Conservation (phyloP, 2,329 filamentous ascomycete genomes). For the Colletotrichum eremochloae region DNA sequence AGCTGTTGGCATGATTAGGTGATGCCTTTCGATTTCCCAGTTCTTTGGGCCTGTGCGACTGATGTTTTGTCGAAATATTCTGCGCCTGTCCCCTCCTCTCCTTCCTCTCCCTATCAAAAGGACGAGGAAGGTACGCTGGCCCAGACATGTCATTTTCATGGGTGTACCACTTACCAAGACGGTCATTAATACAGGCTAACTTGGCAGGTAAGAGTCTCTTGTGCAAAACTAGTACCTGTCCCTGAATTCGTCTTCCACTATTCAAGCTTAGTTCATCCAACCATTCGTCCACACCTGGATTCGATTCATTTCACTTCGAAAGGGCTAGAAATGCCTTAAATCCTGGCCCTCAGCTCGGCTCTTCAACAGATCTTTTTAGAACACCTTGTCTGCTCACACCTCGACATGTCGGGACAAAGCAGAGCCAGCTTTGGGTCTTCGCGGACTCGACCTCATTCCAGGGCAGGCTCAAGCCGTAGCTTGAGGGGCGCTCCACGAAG, state of each 20-base stretch:
- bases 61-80: background rate
- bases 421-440: background rate
- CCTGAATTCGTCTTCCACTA: background rate
- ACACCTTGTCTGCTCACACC: too few species aligned
- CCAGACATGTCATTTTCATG: background rate
- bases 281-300: background rate
- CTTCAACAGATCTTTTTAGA: too few species aligned
- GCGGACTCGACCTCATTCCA: slow-evolving; percentile 1
- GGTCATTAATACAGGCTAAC: background rate
- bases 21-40: too few species aligned
- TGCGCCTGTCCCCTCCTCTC: background rate
- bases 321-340: background rate
- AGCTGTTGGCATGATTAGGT: background rate
- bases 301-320: background rate
- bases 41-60: background rate
- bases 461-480: background rate
- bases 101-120: too few species aligned
- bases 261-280: background rate
- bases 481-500: background rate
- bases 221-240: background rate
- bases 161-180: background rate
- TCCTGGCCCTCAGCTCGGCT: too few species aligned
- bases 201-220: background rate
- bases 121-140: background rate
- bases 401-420: slow-evolving; percentile 10